Evolutionary conservation across 768 basidiomycete species (phyloP).

Genomic region (Cantharellus cinnabarinus): DNA sequence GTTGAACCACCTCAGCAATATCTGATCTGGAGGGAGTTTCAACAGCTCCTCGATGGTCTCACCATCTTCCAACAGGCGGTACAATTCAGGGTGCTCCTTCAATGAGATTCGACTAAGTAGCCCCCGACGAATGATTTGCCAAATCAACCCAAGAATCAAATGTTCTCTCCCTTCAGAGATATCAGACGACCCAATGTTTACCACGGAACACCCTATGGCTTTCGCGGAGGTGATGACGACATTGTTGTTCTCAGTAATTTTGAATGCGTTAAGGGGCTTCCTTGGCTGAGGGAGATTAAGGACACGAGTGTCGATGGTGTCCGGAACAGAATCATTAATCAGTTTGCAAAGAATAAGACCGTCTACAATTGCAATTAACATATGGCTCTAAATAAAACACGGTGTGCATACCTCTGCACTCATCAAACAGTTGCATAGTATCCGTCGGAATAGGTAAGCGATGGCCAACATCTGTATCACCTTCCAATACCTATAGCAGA

Average conservation of each 20-base stretch:
- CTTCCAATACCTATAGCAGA: slow-evolving; percentile 59
- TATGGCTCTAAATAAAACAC: neutral
- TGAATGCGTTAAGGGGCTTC: slow-evolving; percentile 90
- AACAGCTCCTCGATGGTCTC: slow-evolving; percentile 95
- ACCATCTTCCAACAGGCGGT: slow-evolving; percentile 85
- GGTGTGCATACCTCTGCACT: slow-evolving; percentile 40
- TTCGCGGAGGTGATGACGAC: slow-evolving; percentile 97
- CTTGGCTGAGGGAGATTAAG: slow-evolving; percentile 68
- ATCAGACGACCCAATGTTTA: slow-evolving; percentile 92
- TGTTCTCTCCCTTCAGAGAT: slow-evolving; percentile 87
- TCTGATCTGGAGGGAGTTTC: slow-evolving; percentile 87
- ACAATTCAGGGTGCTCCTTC: slow-evolving; percentile 93
- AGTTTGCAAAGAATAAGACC: slow-evolving; percentile 94
- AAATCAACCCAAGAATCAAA: slow-evolving; percentile 90
- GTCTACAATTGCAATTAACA: slow-evolving; percentile 23
- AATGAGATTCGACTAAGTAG: slow-evolving; percentile 90
- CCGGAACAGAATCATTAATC: slow-evolving; percentile 97
- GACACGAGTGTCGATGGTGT: slow-evolving; percentile 97
- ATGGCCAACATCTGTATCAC: slow-evolving; percentile 63
- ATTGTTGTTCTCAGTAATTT: slow-evolving; percentile 99
- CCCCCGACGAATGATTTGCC: slow-evolving; percentile 94
- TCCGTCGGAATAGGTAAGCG: slow-evolving; percentile 84
- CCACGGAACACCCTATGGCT: slow-evolving; percentile 94
- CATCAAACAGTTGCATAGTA: slow-evolving; percentile 98
- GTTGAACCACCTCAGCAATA: slow-evolving; percentile 97